phyloP scores from a whole-genome alignment of 2,329 filamentous ascomycete species.

The Hypoxylon sp. region DNA sequence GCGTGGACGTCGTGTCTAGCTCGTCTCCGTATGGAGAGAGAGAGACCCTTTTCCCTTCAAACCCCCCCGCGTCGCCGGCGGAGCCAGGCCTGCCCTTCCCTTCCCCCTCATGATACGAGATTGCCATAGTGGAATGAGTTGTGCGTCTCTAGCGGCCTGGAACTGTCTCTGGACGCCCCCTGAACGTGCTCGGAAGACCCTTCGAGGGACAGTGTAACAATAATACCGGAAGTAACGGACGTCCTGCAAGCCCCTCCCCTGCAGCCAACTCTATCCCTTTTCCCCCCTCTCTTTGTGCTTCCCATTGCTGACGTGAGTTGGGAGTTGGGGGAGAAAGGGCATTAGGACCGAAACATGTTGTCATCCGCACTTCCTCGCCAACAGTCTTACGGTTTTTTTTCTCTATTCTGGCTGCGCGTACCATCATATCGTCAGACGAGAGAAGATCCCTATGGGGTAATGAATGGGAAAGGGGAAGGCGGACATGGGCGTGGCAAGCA shows the following conservation, averaged over 20 bases:
- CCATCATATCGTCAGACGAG: conserved; percentile 25
- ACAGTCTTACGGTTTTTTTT: conserved; percentile 33
- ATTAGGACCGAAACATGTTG: conserved; percentile 27
- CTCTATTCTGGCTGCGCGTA: conserved; percentile 9
- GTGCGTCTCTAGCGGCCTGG: conserved; percentile 33
- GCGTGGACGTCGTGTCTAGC: conserved; percentile 8
- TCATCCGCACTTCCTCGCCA: conserved; percentile 40
- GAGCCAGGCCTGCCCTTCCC: conserved; percentile 19
- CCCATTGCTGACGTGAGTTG: conserved; percentile 45
- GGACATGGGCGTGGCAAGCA: conserved; percentile 23
- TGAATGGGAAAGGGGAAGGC: conserved; percentile 7
- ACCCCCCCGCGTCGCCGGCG: conserved; percentile 40
- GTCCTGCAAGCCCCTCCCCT: conserved; percentile 44
- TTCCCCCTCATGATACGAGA: conserved; percentile 39
- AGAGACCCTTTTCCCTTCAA: conserved; percentile 16
- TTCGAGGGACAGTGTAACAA: conserved; percentile 40
- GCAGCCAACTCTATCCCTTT: conserved; percentile 18
- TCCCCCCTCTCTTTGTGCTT: not conserved
- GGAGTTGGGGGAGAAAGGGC: not conserved
- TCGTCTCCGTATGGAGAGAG: conserved; percentile 21
- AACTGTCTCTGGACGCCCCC: conserved; percentile 29
- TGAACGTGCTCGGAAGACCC: conserved; percentile 36
- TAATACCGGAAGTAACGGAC: conserved; percentile 45
- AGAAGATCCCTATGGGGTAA: not conserved
- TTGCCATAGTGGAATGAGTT: conserved; percentile 26